Conservation (phyloP, 2,329 filamentous ascomycete species). For the Shiraia sp. region DNA sequence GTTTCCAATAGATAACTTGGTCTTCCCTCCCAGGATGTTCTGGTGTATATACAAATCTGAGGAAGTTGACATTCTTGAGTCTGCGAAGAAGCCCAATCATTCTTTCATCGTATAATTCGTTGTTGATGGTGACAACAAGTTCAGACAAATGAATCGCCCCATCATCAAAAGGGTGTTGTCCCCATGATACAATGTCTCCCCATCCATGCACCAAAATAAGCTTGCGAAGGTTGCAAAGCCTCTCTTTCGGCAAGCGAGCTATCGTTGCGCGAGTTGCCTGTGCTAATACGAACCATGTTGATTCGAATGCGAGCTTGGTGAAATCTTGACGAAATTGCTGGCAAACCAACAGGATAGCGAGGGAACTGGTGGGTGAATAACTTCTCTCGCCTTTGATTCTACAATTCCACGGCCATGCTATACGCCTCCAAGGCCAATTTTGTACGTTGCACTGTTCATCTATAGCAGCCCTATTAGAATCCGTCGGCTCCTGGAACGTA, state of each 20-base stretch:
- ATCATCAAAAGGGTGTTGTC: conserved; percentile 35
- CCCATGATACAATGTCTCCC: conserved; percentile 37
- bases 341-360: conserved; percentile 44
- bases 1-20: conserved; percentile 26
- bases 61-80: conserved; percentile 34
- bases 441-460: too few relatives aligned
- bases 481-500: conserved; percentile 23
- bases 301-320: conserved; percentile 36
- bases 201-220: conserved; percentile 36
- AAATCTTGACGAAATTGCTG: conserved; percentile 45
- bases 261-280: conserved; percentile 9
- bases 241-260: conserved; percentile 16
- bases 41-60: conserved; percentile 41
- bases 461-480: too few relatives aligned
- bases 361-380: conserved; percentile 18
- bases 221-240: conserved; percentile 34
- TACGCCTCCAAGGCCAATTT: too few relatives aligned
- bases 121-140: conserved; percentile 32
- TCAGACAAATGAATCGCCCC: conserved; percentile 26
- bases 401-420: too few relatives aligned
- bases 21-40: not conserved
- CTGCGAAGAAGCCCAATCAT: conserved; percentile 39
- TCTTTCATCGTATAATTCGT: conserved; percentile 39
- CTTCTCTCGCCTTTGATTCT: conserved; percentile 15
- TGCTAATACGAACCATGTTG: conserved; percentile 40